A percentile compares a stretch with the other conserved stretches of the same genome.
Evolutionary conservation across 768 basidiomycete genomes (phyloP).

Genomic region (Candolleomyces efflorescens): DNA sequence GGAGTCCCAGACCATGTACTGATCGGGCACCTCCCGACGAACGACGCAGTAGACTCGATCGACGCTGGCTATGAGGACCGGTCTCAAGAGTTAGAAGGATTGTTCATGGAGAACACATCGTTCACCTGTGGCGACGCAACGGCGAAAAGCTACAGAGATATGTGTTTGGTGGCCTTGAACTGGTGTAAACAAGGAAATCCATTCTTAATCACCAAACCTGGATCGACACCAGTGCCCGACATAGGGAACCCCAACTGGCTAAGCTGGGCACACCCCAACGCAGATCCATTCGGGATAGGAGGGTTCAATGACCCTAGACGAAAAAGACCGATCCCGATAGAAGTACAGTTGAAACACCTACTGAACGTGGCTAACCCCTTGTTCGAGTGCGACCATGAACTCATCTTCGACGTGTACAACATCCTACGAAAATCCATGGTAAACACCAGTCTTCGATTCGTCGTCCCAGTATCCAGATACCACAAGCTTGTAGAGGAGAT

Average conservation of each 20-base stretch:
- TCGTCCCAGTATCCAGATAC: neutral
- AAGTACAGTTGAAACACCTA: neutral
- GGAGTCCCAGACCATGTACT: neutral
- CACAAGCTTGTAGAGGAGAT: neutral
- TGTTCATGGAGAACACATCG: neutral
- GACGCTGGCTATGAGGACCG: neutral
- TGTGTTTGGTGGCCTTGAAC: neutral
- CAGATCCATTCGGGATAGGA: neutral
- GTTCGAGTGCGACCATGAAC: neutral
- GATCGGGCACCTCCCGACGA: neutral
- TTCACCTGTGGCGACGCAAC: neutral
- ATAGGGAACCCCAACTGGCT: neutral
- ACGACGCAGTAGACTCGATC: neutral
- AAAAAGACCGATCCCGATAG: neutral
- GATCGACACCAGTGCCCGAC: neutral
- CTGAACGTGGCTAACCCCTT: neutral
- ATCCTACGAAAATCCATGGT: neutral
- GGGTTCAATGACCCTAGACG: neutral
- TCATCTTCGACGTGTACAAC: neutral
- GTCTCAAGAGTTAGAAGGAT: neutral
- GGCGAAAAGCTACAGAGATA: neutral
- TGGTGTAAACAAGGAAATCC: neutral
- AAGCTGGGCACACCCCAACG: neutral
- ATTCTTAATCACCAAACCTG: neutral
- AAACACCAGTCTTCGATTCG: neutral